Percentiles rank a stretch among this genome's conserved stretches.
These are phyloP conservation scores for Podospora fimiseda DNA, from an alignment of 495 filamentous ascomycete species.

Conservation along the genomic window DNA sequence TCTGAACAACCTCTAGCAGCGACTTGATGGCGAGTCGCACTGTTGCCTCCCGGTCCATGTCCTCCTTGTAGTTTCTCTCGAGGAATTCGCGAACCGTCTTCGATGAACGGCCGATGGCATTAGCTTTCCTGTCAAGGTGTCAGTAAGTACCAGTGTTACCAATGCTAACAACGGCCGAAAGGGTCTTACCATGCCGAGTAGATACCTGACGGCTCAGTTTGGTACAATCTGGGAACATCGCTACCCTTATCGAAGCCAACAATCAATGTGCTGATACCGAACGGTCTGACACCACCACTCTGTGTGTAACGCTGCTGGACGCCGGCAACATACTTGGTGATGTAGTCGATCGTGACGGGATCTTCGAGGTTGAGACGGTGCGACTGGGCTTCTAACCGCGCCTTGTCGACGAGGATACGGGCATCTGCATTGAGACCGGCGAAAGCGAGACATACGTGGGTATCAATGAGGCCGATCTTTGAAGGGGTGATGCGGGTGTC, in stretches of 20 bases:
- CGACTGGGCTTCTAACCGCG: constrained; percentile 90
- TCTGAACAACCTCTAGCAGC: constrained; percentile 94
- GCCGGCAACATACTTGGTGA: constrained; percentile 95
- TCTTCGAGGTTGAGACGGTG: constrained; percentile 98
- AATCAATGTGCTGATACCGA: constrained; percentile 94
- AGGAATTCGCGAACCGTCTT: constrained; percentile 98
- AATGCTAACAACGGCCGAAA: background rate
- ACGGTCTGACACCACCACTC: constrained; percentile 92
- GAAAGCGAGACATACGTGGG: constrained; percentile 93
- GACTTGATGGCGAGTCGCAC: constrained; percentile 97
- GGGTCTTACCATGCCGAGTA: constrained; percentile 85
- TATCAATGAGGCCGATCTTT: constrained; percentile 92
- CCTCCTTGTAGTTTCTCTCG: constrained; percentile 94
- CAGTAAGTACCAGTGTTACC: background rate
- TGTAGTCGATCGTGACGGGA: constrained; percentile 96
- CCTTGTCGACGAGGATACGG: constrained; percentile 94
- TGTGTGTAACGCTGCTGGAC: constrained; percentile 99
- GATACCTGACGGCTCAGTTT: constrained; percentile 96
- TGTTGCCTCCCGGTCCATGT: constrained; percentile 94
- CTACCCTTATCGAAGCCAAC: constrained; percentile 95
- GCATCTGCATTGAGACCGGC: constrained; percentile 96
- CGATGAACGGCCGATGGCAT: constrained; percentile 94
- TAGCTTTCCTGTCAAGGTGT: constrained; percentile 74
- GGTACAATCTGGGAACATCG: constrained; percentile 79
- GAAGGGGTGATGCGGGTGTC: constrained; percentile 98